Conservation (phyloP, 768 basidiomycete species). For the Boletus rubroflammeus region DNA sequence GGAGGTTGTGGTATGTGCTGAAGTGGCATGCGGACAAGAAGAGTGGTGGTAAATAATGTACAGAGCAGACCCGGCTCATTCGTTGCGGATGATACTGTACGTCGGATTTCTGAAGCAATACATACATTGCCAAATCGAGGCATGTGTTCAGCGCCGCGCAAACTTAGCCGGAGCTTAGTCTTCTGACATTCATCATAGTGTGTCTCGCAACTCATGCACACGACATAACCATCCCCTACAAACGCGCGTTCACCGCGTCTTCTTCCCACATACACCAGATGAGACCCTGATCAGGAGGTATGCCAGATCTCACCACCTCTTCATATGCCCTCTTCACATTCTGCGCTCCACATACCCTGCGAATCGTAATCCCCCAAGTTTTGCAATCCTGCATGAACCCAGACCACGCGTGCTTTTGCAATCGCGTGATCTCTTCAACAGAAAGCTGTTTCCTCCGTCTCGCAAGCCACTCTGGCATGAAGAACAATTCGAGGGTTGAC, state of each 20-base stretch:
- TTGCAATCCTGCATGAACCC: conserved; percentile 53
- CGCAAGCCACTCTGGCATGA: conserved; percentile 68
- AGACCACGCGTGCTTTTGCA: conserved; percentile 58
- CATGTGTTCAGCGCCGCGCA: neutral
- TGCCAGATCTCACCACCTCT: conserved; percentile 39
- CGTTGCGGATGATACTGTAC: conserved; percentile 1
- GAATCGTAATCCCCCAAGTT: conserved; percentile 50
- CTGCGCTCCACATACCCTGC: conserved; percentile 44
- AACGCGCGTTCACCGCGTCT: conserved; percentile 8
- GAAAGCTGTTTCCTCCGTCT: conserved; percentile 49
- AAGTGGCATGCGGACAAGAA: conserved; percentile 15
- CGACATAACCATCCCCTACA: conserved; percentile 1
- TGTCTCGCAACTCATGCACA: neutral
- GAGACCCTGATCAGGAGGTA: conserved; percentile 53
- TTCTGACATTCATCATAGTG: neutral
- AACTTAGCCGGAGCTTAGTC: neutral
- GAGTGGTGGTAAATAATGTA: neutral
- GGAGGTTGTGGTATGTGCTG: conserved; percentile 54
- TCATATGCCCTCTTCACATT: conserved; percentile 50
- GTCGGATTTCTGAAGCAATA: neutral
- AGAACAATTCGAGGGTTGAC: conserved; percentile 48
- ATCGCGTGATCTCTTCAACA: conserved; percentile 41
- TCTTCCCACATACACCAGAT: conserved; percentile 67
- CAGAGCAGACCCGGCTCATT: neutral
- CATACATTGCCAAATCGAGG: conserved; percentile 13